Evolutionary conservation across 1,139 yeast species (phyloP).

Genomic region (Neolecta irregularis): DNA sequence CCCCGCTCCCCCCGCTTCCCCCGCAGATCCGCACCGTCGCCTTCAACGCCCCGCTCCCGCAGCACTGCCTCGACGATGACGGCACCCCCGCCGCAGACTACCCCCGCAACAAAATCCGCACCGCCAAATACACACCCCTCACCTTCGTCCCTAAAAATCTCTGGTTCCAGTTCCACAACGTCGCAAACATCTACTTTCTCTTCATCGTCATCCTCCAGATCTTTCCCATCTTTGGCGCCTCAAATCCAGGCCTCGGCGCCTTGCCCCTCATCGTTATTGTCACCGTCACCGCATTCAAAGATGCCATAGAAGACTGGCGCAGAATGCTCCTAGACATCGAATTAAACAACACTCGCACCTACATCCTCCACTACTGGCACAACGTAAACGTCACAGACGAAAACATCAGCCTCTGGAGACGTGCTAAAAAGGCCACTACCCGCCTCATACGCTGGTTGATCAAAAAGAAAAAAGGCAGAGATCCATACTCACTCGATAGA

Average conservation of each 20-base stretch:
- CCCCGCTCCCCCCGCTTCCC: conserved; percentile 3
- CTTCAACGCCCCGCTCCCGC: conserved; percentile 58
- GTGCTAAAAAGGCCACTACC: conserved; percentile 38
- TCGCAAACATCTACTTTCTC: conserved; percentile 81
- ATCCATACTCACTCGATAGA: conserved; percentile 10
- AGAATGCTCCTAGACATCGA: conserved; percentile 68
- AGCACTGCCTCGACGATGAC: conserved; percentile 41
- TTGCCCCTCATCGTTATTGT: conserved; percentile 92
- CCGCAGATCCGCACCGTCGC: conserved; percentile 27
- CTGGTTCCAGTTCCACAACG: conserved; percentile 62
- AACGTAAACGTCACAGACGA: conserved; percentile 71
- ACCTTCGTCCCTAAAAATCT: conserved; percentile 79
- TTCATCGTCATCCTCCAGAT: conserved; percentile 60
- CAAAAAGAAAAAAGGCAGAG: conserved; percentile 13
- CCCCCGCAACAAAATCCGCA: conserved; percentile 82
- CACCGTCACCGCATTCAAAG: conserved; percentile 72
- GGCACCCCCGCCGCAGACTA: conserved; percentile 45
- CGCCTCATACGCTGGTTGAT: conserved; percentile 17
- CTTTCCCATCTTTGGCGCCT: conserved; percentile 81
- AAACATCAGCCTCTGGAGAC: conserved; percentile 48
- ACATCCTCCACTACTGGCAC: conserved; percentile 49
- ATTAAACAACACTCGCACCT: conserved; percentile 75
- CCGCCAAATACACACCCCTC: conserved; percentile 87
- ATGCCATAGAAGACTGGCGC: conserved; percentile 86
- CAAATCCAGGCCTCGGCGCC: conserved; percentile 75